Evolutionary conservation across 2,329 filamentous ascomycete genomes (phyloP), one percentile per base, ranked within the genome.

Genomic region (Parastagonospora nodorum): DNA sequence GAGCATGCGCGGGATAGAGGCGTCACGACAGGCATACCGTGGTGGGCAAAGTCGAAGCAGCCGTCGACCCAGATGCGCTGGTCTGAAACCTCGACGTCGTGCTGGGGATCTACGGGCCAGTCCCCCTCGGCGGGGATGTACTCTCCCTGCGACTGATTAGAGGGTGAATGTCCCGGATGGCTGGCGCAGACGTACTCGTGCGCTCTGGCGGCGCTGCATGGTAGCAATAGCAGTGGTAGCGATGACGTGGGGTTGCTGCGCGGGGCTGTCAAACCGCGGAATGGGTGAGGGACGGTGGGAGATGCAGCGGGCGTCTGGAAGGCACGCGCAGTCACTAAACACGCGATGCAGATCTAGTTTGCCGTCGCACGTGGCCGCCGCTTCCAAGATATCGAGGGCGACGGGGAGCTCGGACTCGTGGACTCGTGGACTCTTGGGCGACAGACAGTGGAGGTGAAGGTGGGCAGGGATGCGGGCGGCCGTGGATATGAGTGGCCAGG

Each of bases 1-100:
- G 29, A 48, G 57, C 27, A 36, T 32, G 40, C 5, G 32, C 30
- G 31, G 5, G 30, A 6, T n/a, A 8, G 36, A 4, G 38, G 31
- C 10, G 36, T 11, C n/a, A 8, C 15, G 14, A 9, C 7, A 14
- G 37, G 33, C 59, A 16, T 75, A 91, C 90, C 94, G 74, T 97
- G 94, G 74, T 99, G 94, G 77, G 92, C 95, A 77, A 99, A 99
- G 79, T 99, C 94, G 78, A 97, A 99, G 81, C 94, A 99, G 57
- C 94, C 94, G 74, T 99, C 94, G 24, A 99, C 89, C 95, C 95
- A 99, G 67, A 99, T 90, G 61, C 93, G 87, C 65, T 89, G 86
- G 50, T 88, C 81, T 24, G 75, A 77, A 40, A 87, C 78, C 2
- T 77, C 69, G 36, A 83, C 70, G 66, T 85, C 82, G 35, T 85